Evolutionary conservation across 2,329 filamentous ascomycete species (phyloP).

Genomic region (Mycosphaerella sp.): DNA sequence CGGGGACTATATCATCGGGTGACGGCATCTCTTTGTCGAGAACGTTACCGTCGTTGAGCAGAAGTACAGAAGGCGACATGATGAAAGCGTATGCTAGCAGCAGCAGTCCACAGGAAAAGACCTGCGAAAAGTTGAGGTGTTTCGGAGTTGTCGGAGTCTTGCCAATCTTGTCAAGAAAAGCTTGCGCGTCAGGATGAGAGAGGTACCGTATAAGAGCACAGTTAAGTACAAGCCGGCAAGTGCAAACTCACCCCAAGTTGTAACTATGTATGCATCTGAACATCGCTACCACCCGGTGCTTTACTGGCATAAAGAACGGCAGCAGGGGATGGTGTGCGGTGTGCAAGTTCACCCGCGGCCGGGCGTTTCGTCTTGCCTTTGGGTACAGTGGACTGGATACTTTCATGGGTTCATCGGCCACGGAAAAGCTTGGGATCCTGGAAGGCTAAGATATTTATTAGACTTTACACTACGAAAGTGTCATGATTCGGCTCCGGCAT

Average conservation of each 20-base stretch:
- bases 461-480: slow-evolving; percentile 8
- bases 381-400: slow-evolving; percentile 3
- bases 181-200: not conserved
- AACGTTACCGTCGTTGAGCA: slow-evolving; percentile 25
- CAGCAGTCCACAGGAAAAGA: not conserved
- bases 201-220: not conserved
- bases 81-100: not conserved
- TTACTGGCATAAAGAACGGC: not conserved
- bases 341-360: slow-evolving; percentile 3
- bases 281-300: not conserved
- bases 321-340: slow-evolving; percentile 2
- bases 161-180: slow-evolving; percentile 1
- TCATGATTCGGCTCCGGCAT: slow-evolving; percentile 1
- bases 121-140: not conserved
- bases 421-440: slow-evolving; percentile 12
- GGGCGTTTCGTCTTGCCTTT: slow-evolving; percentile 7
- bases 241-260: not conserved
- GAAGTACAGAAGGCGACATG: slow-evolving; percentile 19
- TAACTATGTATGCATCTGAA: not conserved
- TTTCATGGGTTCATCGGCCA: slow-evolving; percentile 11
- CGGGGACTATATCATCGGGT: not conserved
- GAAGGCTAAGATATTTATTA: slow-evolving; percentile 12
- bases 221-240: not conserved
- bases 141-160: not conserved
- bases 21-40: not conserved